Conservation (phyloP, 345 rosid genomes). For the Camelina laxa region DNA sequence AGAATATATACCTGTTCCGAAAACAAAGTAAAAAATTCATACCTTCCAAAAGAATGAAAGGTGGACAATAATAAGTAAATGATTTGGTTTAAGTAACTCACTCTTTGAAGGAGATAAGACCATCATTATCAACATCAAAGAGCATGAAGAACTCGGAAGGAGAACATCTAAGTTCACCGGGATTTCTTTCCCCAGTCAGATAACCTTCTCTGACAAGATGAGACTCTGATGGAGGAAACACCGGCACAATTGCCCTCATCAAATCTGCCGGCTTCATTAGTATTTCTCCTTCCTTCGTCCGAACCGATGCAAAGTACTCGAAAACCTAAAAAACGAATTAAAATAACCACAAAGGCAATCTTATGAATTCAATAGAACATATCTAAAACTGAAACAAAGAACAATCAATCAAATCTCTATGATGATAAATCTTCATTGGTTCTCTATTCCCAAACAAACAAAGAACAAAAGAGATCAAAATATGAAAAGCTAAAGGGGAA, state of each 20-base stretch:
- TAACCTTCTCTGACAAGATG: constrained; percentile 83
- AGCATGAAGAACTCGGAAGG: constrained; percentile 93
- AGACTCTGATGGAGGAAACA: constrained; percentile 96
- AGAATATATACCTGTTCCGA: constrained; percentile 82
- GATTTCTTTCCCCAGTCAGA: constrained; percentile 84
- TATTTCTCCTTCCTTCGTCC: constrained; percentile 63
- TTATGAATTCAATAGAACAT: too few relatives aligned
- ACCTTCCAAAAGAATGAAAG: constrained; percentile 5
- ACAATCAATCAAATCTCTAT: too few relatives aligned
- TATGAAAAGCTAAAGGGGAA: neutral
- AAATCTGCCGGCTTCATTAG: constrained; percentile 85
- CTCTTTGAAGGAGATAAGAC: constrained; percentile 92
- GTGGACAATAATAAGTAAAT: neutral
- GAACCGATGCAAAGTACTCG: constrained; percentile 80
- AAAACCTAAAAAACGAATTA: constrained; percentile 57
- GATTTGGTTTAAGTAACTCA: constrained; percentile 47
- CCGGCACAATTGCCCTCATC: constrained; percentile 94
- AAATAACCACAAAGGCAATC: too few relatives aligned
- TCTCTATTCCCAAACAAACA: too few relatives aligned
- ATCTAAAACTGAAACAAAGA: too few relatives aligned
- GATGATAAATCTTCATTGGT: too few relatives aligned
- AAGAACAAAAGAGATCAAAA: neutral
- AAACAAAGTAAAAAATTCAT: constrained; percentile 12
- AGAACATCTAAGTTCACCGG: constrained; percentile 76
- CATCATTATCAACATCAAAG: constrained; percentile 80